Percentiles rank a stretch among this genome's conserved stretches.
Evolutionary conservation across 2,329 filamentous ascomycete species (phyloP).

Genomic region (Cyphellophora attinorum): DNA sequence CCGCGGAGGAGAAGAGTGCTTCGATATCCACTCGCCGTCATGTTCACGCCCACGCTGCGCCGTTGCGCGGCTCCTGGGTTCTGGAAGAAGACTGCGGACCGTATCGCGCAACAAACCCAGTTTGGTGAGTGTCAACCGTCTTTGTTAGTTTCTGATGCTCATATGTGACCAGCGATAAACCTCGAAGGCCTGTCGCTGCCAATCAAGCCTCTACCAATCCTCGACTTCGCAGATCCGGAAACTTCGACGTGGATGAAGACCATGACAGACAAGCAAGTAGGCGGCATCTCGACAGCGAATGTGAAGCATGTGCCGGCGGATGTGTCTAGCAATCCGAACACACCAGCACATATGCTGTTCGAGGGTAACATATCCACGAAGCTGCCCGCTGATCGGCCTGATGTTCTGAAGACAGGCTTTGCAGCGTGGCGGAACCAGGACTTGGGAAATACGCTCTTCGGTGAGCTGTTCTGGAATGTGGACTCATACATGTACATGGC

Average conservation of each 20-base stretch:
- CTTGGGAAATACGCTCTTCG: constrained; percentile 69
- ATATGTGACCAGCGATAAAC: constrained; percentile 16
- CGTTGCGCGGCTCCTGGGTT: constrained; percentile 18
- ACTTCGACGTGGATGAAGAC: constrained; percentile 49
- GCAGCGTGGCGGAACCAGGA: constrained; percentile 84
- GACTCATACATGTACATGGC: constrained; percentile 83
- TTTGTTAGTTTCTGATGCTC: neutral
- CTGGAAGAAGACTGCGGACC: constrained; percentile 17
- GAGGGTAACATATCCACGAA: constrained; percentile 80
- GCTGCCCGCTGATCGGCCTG: constrained; percentile 64
- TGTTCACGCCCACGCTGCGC: constrained; percentile 10
- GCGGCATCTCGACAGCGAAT: constrained; percentile 68
- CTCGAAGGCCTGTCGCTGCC: constrained; percentile 16
- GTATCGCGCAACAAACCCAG: constrained; percentile 16
- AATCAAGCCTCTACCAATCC: constrained; percentile 14
- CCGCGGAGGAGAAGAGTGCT: too few relatives aligned
- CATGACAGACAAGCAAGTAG: constrained; percentile 80
- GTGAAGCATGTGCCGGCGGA: constrained; percentile 57
- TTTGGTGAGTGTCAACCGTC: constrained; percentile 13
- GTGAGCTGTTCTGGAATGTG: constrained; percentile 76
- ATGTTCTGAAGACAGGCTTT: constrained; percentile 72
- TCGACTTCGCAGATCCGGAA: constrained; percentile 23
- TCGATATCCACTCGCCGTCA: too few relatives aligned
- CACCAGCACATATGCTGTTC: constrained; percentile 65
- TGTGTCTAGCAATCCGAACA: constrained; percentile 22